phyloP scores from a whole-genome alignment of 768 basidiomycete genomes.

The Tulasnella sp. region DNA sequence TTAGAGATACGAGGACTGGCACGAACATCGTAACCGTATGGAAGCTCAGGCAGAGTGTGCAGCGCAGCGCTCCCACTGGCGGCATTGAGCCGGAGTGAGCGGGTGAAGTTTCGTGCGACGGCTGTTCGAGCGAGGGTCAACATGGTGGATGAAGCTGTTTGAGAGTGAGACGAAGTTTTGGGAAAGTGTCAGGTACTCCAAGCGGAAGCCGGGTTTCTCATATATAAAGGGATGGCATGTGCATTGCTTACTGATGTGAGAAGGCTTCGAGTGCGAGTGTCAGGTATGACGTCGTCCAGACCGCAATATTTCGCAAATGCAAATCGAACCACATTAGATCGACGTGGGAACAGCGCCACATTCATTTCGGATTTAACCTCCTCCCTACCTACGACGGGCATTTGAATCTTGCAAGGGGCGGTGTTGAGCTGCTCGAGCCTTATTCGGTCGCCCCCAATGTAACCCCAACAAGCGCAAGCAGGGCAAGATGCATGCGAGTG shows the following conservation, averaged over 20 bases:
- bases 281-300: neutral
- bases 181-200: neutral
- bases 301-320: neutral
- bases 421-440: too few relatives aligned
- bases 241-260: neutral
- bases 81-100: slow-evolving; percentile 40
- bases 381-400: too few relatives aligned
- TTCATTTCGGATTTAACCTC: too few relatives aligned
- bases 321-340: neutral
- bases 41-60: slow-evolving; percentile 71
- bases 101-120: slow-evolving; percentile 40
- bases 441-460: too few relatives aligned
- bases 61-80: slow-evolving; percentile 37
- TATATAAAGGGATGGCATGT: neutral
- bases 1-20: neutral
- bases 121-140: slow-evolving; percentile 41
- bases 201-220: neutral
- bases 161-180: neutral
- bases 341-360: too few relatives aligned
- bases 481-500: too few relatives aligned
- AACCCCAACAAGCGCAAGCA: too few relatives aligned
- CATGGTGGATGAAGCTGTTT: slow-evolving; percentile 34
- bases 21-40: slow-evolving; percentile 70
- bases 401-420: too few relatives aligned
- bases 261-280: neutral